A percentile compares a stretch with the other conserved stretches of the same genome.
These are phyloP conservation scores for Pythium oligandrum DNA, from an alignment of 352 stramenopile genomes.

Conservation along the genomic window DNA sequence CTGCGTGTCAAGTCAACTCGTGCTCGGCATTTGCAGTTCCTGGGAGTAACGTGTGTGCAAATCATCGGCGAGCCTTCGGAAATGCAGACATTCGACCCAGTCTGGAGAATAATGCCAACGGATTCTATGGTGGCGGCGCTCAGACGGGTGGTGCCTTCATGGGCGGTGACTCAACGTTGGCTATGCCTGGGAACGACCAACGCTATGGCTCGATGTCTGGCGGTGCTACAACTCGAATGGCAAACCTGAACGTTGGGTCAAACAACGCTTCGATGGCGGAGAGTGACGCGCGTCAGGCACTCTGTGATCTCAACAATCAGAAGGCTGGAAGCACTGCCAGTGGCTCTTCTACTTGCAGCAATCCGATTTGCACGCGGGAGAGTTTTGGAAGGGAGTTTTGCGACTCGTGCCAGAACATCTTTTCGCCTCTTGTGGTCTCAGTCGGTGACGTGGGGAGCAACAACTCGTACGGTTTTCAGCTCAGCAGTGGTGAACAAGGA, in stretches of 20 bases:
- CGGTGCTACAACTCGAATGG: constrained; percentile 16
- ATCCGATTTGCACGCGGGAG: constrained; percentile 51
- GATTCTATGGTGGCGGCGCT: too few relatives aligned
- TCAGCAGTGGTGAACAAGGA: background rate
- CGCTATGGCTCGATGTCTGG: background rate
- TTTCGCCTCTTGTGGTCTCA: constrained; percentile 43
- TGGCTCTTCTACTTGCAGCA: constrained; percentile 33
- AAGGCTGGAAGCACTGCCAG: background rate
- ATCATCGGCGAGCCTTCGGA: too few relatives aligned
- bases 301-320: background rate
- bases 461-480: constrained; percentile 20
- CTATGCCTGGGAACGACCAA: too few relatives aligned
- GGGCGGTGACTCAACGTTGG: background rate
- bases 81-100: too few relatives aligned
- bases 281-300: constrained; percentile 13
- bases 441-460: constrained; percentile 22
- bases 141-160: constrained; percentile 3
- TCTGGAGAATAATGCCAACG: too few relatives aligned
- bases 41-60: background rate
- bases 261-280: constrained; percentile 7
- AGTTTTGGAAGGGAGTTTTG: constrained; percentile 56
- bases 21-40: constrained; percentile 5
- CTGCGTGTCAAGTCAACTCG: constrained; percentile 5
- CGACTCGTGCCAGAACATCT: constrained; percentile 54
- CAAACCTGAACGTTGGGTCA: constrained; percentile 9